Conservation (phyloP, 2,329 filamentous ascomycete genomes). For the Neoscytalidium dimidiatum region DNA sequence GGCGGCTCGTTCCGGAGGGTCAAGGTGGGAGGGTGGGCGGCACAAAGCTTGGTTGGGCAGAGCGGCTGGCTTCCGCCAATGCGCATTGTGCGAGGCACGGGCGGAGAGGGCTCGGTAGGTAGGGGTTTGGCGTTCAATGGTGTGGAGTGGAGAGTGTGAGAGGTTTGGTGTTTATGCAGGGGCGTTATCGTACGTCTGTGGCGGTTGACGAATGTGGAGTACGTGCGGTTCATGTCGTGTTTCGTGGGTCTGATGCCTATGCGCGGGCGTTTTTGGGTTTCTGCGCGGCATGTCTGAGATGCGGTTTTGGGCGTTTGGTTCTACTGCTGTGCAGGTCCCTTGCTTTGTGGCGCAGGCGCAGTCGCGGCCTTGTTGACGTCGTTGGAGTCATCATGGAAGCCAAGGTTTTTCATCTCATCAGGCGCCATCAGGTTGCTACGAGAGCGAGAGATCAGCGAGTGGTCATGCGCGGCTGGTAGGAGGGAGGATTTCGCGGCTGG, state of each 20-base stretch:
- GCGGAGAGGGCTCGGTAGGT: neutral
- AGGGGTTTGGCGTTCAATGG: neutral
- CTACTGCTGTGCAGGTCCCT: neutral
- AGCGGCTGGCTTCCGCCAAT: neutral
- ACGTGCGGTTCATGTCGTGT: slow-evolving; percentile 9
- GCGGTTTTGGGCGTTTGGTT: neutral
- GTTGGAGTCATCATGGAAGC: slow-evolving; percentile 63
- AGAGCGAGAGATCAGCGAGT: neutral
- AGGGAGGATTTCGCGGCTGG: neutral
- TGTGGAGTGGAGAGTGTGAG: neutral
- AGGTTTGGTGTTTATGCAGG: neutral
- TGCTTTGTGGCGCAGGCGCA: slow-evolving; percentile 10
- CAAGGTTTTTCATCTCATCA: slow-evolving; percentile 93
- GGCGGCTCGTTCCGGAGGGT: neutral
- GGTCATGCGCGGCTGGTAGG: neutral
- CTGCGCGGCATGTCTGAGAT: neutral
- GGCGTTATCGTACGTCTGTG: slow-evolving; percentile 18
- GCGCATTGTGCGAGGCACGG: neutral
- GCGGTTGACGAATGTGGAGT: neutral
- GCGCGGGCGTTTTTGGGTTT: neutral
- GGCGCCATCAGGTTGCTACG: slow-evolving; percentile 88
- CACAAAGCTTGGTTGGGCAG: neutral
- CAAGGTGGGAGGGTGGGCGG: too few species aligned
- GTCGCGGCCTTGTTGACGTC: slow-evolving; percentile 18
- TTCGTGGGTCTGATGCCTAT: slow-evolving; percentile 10